phyloP scores from a whole-genome alignment of 108 stramenopile species.

The Bacterosira constricta region DNA sequence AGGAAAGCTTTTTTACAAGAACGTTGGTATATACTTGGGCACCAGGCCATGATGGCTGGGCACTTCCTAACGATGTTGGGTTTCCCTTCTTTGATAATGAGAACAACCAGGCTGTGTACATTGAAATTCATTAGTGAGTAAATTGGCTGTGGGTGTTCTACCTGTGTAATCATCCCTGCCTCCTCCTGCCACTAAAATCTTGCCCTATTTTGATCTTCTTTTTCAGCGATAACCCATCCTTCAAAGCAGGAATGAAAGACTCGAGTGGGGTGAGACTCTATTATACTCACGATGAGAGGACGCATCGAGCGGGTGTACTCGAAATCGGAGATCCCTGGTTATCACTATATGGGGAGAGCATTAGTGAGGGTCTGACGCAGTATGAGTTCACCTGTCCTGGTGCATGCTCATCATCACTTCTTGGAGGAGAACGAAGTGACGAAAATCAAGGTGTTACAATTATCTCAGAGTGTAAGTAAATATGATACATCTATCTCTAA shows the following conservation, averaged over 20 bases:
- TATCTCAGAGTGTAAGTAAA: constrained; percentile 35
- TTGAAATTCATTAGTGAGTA: constrained; percentile 59
- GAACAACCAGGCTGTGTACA: constrained; percentile 11
- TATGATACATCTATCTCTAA: background rate
- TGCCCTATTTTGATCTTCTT: too few relatives aligned
- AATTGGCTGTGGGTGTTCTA: too few relatives aligned
- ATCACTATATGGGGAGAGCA: constrained; percentile 15
- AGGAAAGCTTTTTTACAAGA: background rate
- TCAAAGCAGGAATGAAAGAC: constrained; percentile 32
- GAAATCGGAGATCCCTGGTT: constrained; percentile 53
- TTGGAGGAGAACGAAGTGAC: constrained; percentile 17
- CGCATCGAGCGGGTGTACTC: constrained; percentile 50
- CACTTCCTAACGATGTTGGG: constrained; percentile 53
- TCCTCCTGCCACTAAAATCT: too few relatives aligned
- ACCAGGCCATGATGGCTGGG: constrained; percentile 41
- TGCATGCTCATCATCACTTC: constrained; percentile 30
- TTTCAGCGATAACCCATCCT: constrained; percentile 57
- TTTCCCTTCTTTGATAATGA: constrained; percentile 43
- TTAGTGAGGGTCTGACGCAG: constrained; percentile 38
- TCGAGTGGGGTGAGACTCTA: constrained; percentile 61
- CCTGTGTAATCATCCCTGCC: too few relatives aligned
- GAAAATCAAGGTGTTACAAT: constrained; percentile 58
- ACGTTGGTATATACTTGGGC: constrained; percentile 54
- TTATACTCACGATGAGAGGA: constrained; percentile 40
- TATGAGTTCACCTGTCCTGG: constrained; percentile 55